Conservation (phyloP, 2,329 filamentous ascomycete species). For the Hypomyces rosellus region DNA sequence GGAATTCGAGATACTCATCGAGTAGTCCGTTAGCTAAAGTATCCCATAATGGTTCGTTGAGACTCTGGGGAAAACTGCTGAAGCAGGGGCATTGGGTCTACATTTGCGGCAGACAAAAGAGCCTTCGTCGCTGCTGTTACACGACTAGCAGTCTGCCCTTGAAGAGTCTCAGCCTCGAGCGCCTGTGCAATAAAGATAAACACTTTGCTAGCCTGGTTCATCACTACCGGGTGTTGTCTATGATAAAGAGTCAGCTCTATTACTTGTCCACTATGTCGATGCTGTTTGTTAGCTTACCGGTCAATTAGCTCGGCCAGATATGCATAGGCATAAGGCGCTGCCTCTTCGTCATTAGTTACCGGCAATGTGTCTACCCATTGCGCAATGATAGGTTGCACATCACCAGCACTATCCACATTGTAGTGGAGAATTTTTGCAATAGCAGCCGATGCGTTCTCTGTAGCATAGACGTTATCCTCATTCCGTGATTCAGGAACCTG, state of each 20-base stretch:
- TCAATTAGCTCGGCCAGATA: slow-evolving; percentile 90
- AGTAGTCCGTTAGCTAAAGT: slow-evolving; percentile 55
- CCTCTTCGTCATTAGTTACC: slow-evolving; percentile 92
- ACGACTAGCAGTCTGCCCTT: slow-evolving; percentile 72
- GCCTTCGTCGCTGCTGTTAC: slow-evolving; percentile 74
- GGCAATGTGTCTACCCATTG: slow-evolving; percentile 90
- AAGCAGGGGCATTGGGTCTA: slow-evolving; percentile 71
- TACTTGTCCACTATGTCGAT: slow-evolving; percentile 14
- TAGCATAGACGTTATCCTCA: slow-evolving; percentile 94
- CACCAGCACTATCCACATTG: slow-evolving; percentile 69
- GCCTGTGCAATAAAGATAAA: slow-evolving; percentile 84
- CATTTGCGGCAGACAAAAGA: slow-evolving; percentile 64
- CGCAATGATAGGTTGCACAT: slow-evolving; percentile 68
- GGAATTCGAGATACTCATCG: neutral
- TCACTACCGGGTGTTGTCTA: slow-evolving; percentile 80
- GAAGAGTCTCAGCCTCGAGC: slow-evolving; percentile 82
- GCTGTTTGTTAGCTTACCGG: slow-evolving; percentile 57
- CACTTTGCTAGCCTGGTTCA: slow-evolving; percentile 69
- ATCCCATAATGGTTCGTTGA: slow-evolving; percentile 71
- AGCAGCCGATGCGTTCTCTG: slow-evolving; percentile 92
- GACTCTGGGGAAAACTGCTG: slow-evolving; percentile 71
- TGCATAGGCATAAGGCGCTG: slow-evolving; percentile 89
- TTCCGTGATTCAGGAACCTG: slow-evolving; percentile 74
- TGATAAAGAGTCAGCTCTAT: slow-evolving; percentile 15
- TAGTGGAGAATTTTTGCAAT: slow-evolving; percentile 96